Percentiles rank a stretch among this genome's conserved stretches.
Evolutionary conservation across 1,284 basidiomycete species (phyloP).

Genomic region (Cryptococcus sp.): DNA sequence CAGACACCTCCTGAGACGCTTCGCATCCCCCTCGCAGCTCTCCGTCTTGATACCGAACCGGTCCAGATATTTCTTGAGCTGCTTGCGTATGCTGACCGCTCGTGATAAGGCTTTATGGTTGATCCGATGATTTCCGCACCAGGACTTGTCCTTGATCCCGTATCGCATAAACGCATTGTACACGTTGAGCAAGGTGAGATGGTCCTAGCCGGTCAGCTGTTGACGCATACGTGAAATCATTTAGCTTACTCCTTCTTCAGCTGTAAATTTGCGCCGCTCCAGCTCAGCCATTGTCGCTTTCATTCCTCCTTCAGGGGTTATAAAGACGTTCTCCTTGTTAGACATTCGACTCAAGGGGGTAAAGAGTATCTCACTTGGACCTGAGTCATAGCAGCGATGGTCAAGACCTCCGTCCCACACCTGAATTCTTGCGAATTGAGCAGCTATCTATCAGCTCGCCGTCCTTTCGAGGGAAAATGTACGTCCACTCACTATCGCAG

Average conservation of each 20-base stretch:
- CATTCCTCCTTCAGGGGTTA: constrained; percentile 72
- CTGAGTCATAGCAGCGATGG: constrained; percentile 91
- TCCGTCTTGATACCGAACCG: constrained; percentile 71
- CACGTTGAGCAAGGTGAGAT: constrained; percentile 82
- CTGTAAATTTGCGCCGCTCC: constrained; percentile 88
- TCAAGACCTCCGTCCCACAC: constrained; percentile 89
- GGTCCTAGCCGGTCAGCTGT: constrained; percentile 57
- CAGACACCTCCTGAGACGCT: constrained; percentile 72
- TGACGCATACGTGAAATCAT: neutral
- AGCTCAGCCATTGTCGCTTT: constrained; percentile 78
- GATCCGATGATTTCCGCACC: constrained; percentile 87
- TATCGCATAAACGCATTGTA: constrained; percentile 87
- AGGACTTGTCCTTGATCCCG: constrained; percentile 70
- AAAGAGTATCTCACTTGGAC: constrained; percentile 57
- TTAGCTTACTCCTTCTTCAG: constrained; percentile 79
- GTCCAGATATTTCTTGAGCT: constrained; percentile 86
- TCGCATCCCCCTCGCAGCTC: constrained; percentile 78
- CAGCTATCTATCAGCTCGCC: constrained; percentile 56
- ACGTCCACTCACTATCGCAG: constrained; percentile 53
- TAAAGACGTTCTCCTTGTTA: constrained; percentile 66
- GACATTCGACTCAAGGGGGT: neutral
- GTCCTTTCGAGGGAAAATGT: neutral
- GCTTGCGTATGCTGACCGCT: constrained; percentile 82
- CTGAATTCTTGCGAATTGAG: constrained; percentile 73
- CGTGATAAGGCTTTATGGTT: constrained; percentile 89